A percentile compares a stretch with the other conserved stretches of the same genome.
phyloP scores from a whole-genome alignment of 202 grass and related monocot genomes.

The Cymbopogon flexuosus region DNA sequence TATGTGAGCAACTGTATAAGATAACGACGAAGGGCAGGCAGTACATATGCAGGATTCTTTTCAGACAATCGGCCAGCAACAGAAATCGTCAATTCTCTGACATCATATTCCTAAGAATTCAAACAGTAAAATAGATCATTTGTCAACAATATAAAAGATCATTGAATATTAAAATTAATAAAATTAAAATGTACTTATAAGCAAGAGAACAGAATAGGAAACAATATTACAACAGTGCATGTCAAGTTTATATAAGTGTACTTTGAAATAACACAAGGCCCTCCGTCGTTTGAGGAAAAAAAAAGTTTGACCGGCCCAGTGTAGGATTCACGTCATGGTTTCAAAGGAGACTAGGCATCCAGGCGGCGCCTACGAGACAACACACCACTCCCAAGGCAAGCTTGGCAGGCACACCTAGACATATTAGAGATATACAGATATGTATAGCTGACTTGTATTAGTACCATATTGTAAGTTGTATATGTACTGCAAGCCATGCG shows the following conservation, averaged over 20 bases:
- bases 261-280: background rate
- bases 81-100: constrained; percentile 89
- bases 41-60: constrained; percentile 97
- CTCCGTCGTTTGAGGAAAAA: background rate
- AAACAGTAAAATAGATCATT: constrained; percentile 22
- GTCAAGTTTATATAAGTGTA: background rate
- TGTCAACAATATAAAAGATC: background rate
- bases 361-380: background rate
- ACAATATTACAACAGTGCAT: background rate
- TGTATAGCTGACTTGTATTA: no score
- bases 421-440: no score
- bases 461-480: no score
- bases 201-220: background rate
- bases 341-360: background rate
- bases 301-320: background rate
- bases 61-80: constrained; percentile 93
- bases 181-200: constrained; percentile 25
- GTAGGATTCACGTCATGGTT: background rate
- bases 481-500: no score
- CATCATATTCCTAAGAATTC: constrained; percentile 70
- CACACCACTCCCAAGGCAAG: background rate
- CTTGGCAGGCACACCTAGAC: background rate
- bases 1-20: constrained; percentile 91
- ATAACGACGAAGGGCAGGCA: constrained; percentile 94
- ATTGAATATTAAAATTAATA: background rate